Evolutionary conservation across 768 basidiomycete genomes (phyloP), one percentile per base, ranked within the genome.

Genomic region (Pseudohyphozyma bogoriensis): DNA sequence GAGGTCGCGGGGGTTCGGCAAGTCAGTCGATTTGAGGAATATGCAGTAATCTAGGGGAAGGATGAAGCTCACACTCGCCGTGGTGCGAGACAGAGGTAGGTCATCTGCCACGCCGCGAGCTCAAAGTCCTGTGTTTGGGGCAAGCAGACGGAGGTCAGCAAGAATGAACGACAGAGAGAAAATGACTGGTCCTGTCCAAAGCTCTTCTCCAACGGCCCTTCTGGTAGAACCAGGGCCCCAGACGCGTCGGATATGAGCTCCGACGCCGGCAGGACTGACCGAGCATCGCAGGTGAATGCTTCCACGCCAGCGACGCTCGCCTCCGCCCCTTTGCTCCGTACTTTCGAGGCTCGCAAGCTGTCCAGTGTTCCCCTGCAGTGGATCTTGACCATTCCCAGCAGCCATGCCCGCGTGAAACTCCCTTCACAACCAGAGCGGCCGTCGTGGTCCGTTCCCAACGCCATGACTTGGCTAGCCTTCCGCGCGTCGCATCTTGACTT

Each of bases 41-140:
- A 26, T 9, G 45, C n/a, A 15, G 45, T n/a, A n/a, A 28, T 13
- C 24, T 24, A 13, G 26, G 24, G 24, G 28, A 18, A 56, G 22
- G n/a, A 8, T 32, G 15, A 29, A 33, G 71, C 82, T 73, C 69
- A 95, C 85, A 97, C 92, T 81, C 89, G 80, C 71, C 85, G 81
- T 0, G 93, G 93, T 5, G 90, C 84, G 56, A 96, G 80, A 72
- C 90, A 92, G 3, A 96, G 78, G 76, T 95, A 95, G 13, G 87
- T 90, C 58, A 97, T 74, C 72, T 95, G 90, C 90, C 92, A 96
- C 33, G 88, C 85, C 15, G 93, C 93, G 49, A 93, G 77, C 74
- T 97, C 93, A 75, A 96, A 95, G 74, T 97, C 93, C 92, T 96
- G 71, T 11, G 51, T 59, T 46, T 47, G 13, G 18, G 16, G 8